Evolutionary conservation across 1,284 basidiomycete genomes (phyloP).

Genomic region (Austropuccinia psidii): DNA sequence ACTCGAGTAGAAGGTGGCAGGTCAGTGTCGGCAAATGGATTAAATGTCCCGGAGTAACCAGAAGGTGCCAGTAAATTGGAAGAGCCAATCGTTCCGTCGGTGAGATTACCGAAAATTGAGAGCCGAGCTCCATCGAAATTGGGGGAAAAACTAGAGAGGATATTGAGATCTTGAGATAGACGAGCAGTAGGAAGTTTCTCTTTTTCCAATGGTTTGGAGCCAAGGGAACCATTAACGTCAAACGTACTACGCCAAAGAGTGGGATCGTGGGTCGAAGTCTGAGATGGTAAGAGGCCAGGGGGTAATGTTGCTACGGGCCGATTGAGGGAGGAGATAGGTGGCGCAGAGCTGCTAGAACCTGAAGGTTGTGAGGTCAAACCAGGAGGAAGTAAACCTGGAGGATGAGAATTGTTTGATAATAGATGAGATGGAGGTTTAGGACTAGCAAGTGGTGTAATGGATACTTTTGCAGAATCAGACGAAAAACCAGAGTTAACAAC

Average conservation of each 20-base stretch:
- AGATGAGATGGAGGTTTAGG: not conserved
- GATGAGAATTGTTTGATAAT: not conserved
- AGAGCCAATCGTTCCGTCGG: not conserved
- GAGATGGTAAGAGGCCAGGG: constrained; percentile 12
- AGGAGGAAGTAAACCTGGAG: constrained; percentile 18
- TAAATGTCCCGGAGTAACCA: constrained; percentile 32
- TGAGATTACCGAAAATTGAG: constrained; percentile 7
- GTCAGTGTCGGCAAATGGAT: constrained; percentile 33
- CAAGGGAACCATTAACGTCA: not conserved
- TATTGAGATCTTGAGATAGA: constrained; percentile 22
- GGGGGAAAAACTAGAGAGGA: constrained; percentile 30
- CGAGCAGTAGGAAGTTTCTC: too few species aligned
- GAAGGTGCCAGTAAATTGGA: not conserved
- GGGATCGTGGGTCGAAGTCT: not conserved
- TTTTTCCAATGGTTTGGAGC: constrained; percentile 6
- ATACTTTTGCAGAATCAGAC: not conserved
- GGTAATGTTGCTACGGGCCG: constrained; percentile 18
- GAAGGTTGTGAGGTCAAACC: not conserved
- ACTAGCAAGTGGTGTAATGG: not conserved
- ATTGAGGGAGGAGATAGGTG: not conserved
- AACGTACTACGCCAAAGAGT: constrained; percentile 13
- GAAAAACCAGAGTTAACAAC: not conserved
- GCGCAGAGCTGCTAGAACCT: not conserved
- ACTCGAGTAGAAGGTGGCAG: not conserved
- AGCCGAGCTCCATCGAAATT: constrained; percentile 23